These are phyloP conservation scores for Neofusicoccum laricinum DNA, from an alignment of 2,329 filamentous ascomycete genomes.

Conservation along the genomic window DNA sequence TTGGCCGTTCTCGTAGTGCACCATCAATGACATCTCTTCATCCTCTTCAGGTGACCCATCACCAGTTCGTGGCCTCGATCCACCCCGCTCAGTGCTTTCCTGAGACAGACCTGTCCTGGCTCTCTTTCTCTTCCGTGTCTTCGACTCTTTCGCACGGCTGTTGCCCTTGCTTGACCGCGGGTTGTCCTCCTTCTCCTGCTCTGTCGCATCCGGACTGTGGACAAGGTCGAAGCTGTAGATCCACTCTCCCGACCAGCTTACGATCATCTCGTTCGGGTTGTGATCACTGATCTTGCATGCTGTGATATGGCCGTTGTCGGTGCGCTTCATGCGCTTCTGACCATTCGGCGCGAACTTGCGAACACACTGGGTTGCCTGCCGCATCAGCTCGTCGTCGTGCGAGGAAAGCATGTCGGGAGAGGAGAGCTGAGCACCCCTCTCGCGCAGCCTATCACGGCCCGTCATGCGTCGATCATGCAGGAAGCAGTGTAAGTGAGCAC, in stretches of 20 bases:
- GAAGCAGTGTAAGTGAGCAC: slow-evolving; percentile 67
- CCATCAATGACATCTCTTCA: slow-evolving; percentile 51
- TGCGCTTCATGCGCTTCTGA: slow-evolving; percentile 51
- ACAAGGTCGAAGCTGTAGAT: slow-evolving; percentile 66
- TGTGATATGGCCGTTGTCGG: slow-evolving; percentile 63
- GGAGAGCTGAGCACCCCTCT: slow-evolving; percentile 50
- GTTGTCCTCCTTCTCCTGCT: slow-evolving; percentile 26
- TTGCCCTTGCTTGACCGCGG: background rate
- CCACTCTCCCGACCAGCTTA: slow-evolving; percentile 66
- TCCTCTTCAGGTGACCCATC: slow-evolving; percentile 32
- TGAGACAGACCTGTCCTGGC: slow-evolving; percentile 43
- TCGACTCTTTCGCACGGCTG: slow-evolving; percentile 25
- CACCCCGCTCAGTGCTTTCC: slow-evolving; percentile 42
- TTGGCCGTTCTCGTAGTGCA: slow-evolving; percentile 60
- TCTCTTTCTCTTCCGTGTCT: slow-evolving; percentile 57
- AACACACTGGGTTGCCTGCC: slow-evolving; percentile 62
- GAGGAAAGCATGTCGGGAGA: slow-evolving; percentile 39
- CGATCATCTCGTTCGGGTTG: slow-evolving; percentile 65
- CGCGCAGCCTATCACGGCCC: slow-evolving; percentile 55
- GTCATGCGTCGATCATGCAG: slow-evolving; percentile 67
- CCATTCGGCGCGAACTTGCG: slow-evolving; percentile 63
- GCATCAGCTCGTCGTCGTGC: slow-evolving; percentile 54
- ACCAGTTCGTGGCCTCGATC: slow-evolving; percentile 49
- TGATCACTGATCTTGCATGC: slow-evolving; percentile 69
- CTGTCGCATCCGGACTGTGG: slow-evolving; percentile 54